Evolutionary conservation across 192 early-diverging fungal species (phyloP), one percentile per base, ranked within the genome.

Genomic region (Entomortierella lignicola): DNA sequence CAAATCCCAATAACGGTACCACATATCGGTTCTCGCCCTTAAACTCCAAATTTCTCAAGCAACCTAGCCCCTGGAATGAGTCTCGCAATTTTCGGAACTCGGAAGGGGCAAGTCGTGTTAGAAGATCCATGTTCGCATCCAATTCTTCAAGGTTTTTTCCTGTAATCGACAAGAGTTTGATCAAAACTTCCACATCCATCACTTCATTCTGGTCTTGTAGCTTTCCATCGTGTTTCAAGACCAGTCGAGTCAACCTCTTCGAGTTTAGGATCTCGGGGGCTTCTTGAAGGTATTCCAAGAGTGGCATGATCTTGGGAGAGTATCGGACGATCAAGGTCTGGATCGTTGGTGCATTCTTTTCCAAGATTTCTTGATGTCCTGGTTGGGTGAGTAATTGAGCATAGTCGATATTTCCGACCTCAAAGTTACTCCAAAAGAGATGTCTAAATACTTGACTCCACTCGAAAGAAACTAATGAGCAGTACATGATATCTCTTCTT

Each of bases 361-460:
- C 4, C 2, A 61, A 31, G 43, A 31, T 47, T 12, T 50, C 23
- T 5, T 31, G 2, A 2, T 1, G 30, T 15, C 12, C 27, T 29
- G 60, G 44, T 13, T 48, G 10, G 2, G 6, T 2, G 8, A 61
- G 26, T 23, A 61, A 12, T 15, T 5, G 15, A 15, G 11, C 25
- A 50, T 48, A 61, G 29, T 61, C 44, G 27, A 50, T 37, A 2
- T 47, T 10, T 47, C 43, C 43, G 29, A 50, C 26, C 30, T 61
- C 60, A 61, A 61, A 50, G 43, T 61, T 1, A 27, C 60, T 42
- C 60, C 60, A 61, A 27, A 15, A 27, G 15, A 61, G 44, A 3
- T 42, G 60, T 23, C 23, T 10, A 17, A 61, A n/a, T 18, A 61
- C 44, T 50, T 30, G 60, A 6, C 10, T 29, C 60, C 60, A 61